These are phyloP conservation scores for Elsinoe arachidis DNA, from an alignment of 2,329 filamentous ascomycete genomes.

Conservation along the genomic window DNA sequence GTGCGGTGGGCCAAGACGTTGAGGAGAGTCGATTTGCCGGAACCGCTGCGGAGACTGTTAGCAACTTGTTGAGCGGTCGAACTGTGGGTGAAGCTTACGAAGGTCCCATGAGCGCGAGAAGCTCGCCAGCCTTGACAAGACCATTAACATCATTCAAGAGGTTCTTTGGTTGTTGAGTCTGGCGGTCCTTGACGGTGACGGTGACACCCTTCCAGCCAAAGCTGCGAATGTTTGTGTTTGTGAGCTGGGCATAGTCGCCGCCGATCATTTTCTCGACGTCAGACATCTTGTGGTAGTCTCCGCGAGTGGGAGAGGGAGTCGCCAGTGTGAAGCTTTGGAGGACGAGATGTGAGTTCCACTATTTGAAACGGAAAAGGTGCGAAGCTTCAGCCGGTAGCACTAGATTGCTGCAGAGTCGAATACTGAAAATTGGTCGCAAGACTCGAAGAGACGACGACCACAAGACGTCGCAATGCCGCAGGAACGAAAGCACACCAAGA, in stretches of 20 bases:
- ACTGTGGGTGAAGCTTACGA: slow-evolving; percentile 31
- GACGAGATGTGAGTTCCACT: not conserved
- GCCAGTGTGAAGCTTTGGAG: slow-evolving; percentile 16
- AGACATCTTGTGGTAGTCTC: slow-evolving; percentile 30
- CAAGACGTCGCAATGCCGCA: not conserved
- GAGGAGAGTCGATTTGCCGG: slow-evolving; percentile 76
- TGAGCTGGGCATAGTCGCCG: slow-evolving; percentile 44
- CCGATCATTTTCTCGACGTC: slow-evolving; percentile 41
- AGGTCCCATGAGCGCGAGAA: slow-evolving; percentile 76
- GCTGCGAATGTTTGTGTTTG: slow-evolving; percentile 54
- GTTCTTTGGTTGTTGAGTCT: slow-evolving; percentile 53
- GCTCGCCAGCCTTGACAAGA: slow-evolving; percentile 58
- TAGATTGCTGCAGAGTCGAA: not conserved
- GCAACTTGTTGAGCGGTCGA: not conserved
- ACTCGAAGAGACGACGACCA: not conserved
- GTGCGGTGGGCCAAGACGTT: slow-evolving; percentile 65
- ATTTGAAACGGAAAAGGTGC: not conserved
- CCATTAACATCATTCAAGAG: slow-evolving; percentile 58
- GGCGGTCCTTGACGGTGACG: slow-evolving; percentile 64
- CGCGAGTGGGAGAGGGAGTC: slow-evolving; percentile 16
- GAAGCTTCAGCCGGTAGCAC: not conserved
- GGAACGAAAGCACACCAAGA: not conserved
- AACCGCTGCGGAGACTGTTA: slow-evolving; percentile 31
- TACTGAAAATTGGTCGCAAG: not conserved
- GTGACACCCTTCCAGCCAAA: slow-evolving; percentile 60